Percentiles rank a stretch among this genome's conserved stretches.
Evolutionary conservation across 345 rosid species (phyloP).

Genomic region (Lepidium sativum): DNA sequence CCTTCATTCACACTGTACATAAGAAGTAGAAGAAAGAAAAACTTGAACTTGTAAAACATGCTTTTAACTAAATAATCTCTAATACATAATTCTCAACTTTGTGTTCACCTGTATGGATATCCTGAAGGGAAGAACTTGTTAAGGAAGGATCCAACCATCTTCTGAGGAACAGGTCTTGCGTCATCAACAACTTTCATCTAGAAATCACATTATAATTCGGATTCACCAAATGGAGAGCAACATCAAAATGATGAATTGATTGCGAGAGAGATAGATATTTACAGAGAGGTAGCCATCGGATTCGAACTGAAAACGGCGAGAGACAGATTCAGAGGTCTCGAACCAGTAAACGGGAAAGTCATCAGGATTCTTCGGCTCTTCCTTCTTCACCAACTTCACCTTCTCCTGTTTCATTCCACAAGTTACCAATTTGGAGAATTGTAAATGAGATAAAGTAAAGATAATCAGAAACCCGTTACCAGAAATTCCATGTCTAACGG

Average conservation of each 20-base stretch:
- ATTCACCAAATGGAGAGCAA: slow-evolving; percentile 3
- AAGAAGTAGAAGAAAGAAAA: not conserved
- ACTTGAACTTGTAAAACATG: not conserved
- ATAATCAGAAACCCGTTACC: not conserved
- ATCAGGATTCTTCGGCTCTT: slow-evolving; percentile 23
- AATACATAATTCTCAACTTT: not conserved
- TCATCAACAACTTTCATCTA: slow-evolving; percentile 72
- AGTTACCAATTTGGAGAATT: not conserved
- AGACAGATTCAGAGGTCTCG: slow-evolving; percentile 64
- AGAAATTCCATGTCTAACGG: slow-evolving; percentile 15
- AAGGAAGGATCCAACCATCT: slow-evolving; percentile 62
- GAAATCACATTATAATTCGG: not conserved
- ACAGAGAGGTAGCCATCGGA: slow-evolving; percentile 72
- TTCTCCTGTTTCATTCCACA: slow-evolving; percentile 29
- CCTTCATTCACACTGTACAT: slow-evolving; percentile 82
- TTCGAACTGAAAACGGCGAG: slow-evolving; percentile 60
- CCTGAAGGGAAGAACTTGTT: slow-evolving; percentile 90
- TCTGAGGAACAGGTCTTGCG: slow-evolving; percentile 50
- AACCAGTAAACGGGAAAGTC: slow-evolving; percentile 53
- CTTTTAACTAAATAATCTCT: not conserved
- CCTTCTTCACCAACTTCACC: slow-evolving; percentile 31
- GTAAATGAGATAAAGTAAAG: not conserved
- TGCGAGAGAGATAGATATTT: not conserved
- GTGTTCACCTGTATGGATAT: slow-evolving; percentile 73
- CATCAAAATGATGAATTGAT: not conserved